These are phyloP conservation scores for Prunus yedoensis DNA, from an alignment of 331 rosid species.

Conservation along the genomic window DNA sequence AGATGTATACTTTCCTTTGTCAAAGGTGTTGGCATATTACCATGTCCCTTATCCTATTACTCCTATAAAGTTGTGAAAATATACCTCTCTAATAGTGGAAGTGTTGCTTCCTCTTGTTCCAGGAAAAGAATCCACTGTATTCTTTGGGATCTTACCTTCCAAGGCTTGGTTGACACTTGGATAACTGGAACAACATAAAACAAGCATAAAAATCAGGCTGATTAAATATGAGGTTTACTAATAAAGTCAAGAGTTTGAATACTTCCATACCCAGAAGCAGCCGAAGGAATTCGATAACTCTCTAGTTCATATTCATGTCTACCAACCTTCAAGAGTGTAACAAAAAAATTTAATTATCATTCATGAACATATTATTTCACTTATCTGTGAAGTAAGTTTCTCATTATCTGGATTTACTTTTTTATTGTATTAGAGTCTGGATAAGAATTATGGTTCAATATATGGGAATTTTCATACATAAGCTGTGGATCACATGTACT, in stretches of 20 bases:
- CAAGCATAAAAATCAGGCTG: neutral
- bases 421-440: neutral
- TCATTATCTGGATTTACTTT: neutral
- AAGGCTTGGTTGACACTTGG: constrained; percentile 16
- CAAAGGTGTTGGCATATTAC: neutral
- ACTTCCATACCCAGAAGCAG: constrained; percentile 25
- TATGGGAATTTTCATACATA: neutral
- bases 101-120: constrained; percentile 17
- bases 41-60: constrained; percentile 1
- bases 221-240: neutral
- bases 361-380: neutral
- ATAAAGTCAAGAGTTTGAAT: neutral
- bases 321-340: constrained; percentile 24
- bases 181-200: constrained; percentile 21
- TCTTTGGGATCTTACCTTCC: constrained; percentile 21
- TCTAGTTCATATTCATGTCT: constrained; percentile 23
- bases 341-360: neutral
- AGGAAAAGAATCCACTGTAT: constrained; percentile 25
- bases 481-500: neutral
- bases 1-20: neutral
- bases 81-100: constrained; percentile 33
- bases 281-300: constrained; percentile 8
- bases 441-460: neutral
- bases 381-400: neutral
- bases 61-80: neutral